These are phyloP conservation scores for Amanita brunnescens DNA, from an alignment of 768 basidiomycete genomes.

Conservation along the genomic window DNA sequence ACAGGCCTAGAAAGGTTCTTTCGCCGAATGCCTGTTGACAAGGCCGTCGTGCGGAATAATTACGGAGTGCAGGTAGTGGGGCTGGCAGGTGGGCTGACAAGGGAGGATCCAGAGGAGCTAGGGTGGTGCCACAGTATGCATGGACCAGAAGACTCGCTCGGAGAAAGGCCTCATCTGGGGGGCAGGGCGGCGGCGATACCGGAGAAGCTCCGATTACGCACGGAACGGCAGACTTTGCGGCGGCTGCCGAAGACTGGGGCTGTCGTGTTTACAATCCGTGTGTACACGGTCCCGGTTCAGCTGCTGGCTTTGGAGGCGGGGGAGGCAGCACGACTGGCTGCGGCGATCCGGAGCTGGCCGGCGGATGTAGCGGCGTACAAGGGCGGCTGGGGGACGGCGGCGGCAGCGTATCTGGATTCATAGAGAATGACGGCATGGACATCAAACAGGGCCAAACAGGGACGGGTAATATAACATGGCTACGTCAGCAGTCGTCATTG, in stretches of 20 bases:
- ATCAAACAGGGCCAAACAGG: constrained; percentile 32
- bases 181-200: constrained; percentile 21
- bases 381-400: constrained; percentile 22
- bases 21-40: constrained; percentile 52
- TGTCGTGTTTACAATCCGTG: constrained; percentile 61
- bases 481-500: constrained; percentile 47
- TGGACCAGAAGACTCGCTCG: constrained; percentile 43
- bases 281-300: constrained; percentile 48
- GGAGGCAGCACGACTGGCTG: constrained; percentile 52
- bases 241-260: constrained; percentile 56
- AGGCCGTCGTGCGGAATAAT: constrained; percentile 67
- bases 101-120: constrained; percentile 48
- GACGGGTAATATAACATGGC: constrained; percentile 32
- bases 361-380: constrained; percentile 49
- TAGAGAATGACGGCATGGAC: constrained; percentile 11
- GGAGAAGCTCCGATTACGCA: constrained; percentile 43
- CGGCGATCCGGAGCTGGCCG: constrained; percentile 59
- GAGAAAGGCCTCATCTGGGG: constrained; percentile 14
- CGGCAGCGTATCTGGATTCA: constrained; percentile 31
- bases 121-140: constrained; percentile 51
- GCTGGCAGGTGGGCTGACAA: constrained; percentile 3
- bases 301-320: constrained; percentile 46
- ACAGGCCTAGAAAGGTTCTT: constrained; percentile 64
- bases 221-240: constrained; percentile 60
- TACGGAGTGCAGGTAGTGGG: constrained; percentile 36